These are phyloP conservation scores for Pseudevernia furfuracea DNA, from an alignment of 495 filamentous ascomycete genomes.

Conservation along the genomic window DNA sequence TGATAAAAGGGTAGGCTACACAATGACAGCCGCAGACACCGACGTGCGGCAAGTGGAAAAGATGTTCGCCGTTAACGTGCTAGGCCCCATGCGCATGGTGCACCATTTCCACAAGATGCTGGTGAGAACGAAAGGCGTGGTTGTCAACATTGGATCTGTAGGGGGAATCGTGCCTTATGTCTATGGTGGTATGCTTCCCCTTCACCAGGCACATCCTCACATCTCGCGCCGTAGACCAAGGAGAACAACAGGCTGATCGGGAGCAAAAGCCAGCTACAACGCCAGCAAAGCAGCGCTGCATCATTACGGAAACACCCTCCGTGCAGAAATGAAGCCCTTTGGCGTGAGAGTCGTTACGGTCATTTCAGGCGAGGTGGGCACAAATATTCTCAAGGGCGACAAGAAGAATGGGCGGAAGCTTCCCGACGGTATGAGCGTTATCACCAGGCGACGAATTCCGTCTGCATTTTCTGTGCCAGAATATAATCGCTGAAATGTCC, in stretches of 20 bases:
- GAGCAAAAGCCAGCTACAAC: no score
- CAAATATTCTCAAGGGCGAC: conserved; percentile 32
- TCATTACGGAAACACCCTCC: conserved; percentile 30
- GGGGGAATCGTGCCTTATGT: conserved; percentile 31
- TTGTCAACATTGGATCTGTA: conserved; percentile 33
- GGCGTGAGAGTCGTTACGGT: conserved; percentile 25
- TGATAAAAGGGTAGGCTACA: conserved; percentile 28
- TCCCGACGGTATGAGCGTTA: no score
- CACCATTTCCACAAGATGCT: conserved; percentile 29
- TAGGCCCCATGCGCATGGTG: conserved; percentile 35
- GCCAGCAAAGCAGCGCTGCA: conserved; percentile 32
- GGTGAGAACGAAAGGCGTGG: conserved; percentile 19
- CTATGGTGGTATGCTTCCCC: conserved; percentile 26
- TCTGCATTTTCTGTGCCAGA: no score
- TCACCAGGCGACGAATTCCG: no score
- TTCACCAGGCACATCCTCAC: no score
- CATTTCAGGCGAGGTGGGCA: conserved; percentile 32
- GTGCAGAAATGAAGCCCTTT: conserved; percentile 32
- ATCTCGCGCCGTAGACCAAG: no score
- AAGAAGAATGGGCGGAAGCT: conserved; percentile 16
- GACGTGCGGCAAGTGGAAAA: conserved; percentile 24
- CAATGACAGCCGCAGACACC: conserved; percentile 31
- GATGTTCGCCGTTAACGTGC: conserved; percentile 33
- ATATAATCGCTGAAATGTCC: no score
- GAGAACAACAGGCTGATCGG: no score